Percentiles rank a stretch among this genome's conserved stretches.
Evolutionary conservation across 2,329 filamentous ascomycete genomes (phyloP).

Genomic region (Scytalidium lignicola): DNA sequence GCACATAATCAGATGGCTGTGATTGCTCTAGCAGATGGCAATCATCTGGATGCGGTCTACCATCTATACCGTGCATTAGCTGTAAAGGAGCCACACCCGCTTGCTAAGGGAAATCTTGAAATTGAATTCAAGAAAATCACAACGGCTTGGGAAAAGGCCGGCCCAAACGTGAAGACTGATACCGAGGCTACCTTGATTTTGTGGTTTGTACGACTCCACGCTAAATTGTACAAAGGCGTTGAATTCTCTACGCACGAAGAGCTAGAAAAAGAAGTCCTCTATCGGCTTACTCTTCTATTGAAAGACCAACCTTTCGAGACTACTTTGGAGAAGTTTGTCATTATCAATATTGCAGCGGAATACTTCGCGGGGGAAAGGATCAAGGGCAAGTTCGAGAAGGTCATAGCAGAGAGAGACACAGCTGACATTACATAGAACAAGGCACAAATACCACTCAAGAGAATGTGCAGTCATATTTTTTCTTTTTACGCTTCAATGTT

Average conservation of each 20-base stretch:
- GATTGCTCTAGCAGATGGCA: slow-evolving; percentile 69
- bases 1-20: slow-evolving; percentile 90
- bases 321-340: slow-evolving; percentile 69
- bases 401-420: neutral
- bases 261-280: slow-evolving; percentile 79
- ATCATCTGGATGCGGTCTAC: slow-evolving; percentile 82
- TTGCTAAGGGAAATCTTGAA: slow-evolving; percentile 71
- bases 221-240: slow-evolving; percentile 73
- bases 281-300: slow-evolving; percentile 67
- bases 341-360: slow-evolving; percentile 84
- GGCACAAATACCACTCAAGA: slow-evolving; percentile 19
- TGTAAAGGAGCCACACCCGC: slow-evolving; percentile 67
- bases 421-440: slow-evolving; percentile 33
- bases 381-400: slow-evolving; percentile 38
- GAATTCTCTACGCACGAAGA: slow-evolving; percentile 72
- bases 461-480: slow-evolving; percentile 49
- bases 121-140: slow-evolving; percentile 69
- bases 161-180: slow-evolving; percentile 16
- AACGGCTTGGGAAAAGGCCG: slow-evolving; percentile 43
- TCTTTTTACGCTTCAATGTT: slow-evolving; percentile 71
- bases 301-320: slow-evolving; percentile 62
- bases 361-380: slow-evolving; percentile 61
- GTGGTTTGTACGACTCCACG: slow-evolving; percentile 85
- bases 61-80: slow-evolving; percentile 81
- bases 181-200: slow-evolving; percentile 56